Evolutionary conservation across 2,329 filamentous ascomycete species (phyloP).

Genomic region (Onygena corvina): DNA sequence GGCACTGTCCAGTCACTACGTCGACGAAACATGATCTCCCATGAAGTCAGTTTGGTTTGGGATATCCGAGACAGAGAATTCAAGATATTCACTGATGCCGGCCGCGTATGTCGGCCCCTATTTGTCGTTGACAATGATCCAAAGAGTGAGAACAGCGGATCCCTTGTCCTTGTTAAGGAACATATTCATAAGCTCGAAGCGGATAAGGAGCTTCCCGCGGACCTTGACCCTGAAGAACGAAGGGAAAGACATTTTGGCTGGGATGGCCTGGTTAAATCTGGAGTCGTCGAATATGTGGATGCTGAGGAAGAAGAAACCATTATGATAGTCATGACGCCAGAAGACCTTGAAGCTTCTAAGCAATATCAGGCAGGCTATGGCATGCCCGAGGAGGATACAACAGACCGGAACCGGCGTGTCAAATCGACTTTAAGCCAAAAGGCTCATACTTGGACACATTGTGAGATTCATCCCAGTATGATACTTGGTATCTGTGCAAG

Average conservation of each 20-base stretch:
- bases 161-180: constrained; percentile 72
- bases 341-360: constrained; percentile 73
- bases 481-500: constrained; percentile 95
- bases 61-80: constrained; percentile 97
- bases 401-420: constrained; percentile 71
- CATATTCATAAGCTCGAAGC: constrained; percentile 64
- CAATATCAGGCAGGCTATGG: constrained; percentile 55
- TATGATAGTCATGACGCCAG: constrained; percentile 98
- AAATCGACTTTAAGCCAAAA: constrained; percentile 78
- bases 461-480: constrained; percentile 99
- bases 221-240: constrained; percentile 47
- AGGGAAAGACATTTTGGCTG: constrained; percentile 62
- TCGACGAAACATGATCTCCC: constrained; percentile 69
- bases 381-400: constrained; percentile 48
- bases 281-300: constrained; percentile 90
- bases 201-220: constrained; percentile 54
- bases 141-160: constrained; percentile 61
- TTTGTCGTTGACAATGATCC: constrained; percentile 85
- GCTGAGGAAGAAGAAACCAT: constrained; percentile 96
- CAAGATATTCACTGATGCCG: constrained; percentile 96
- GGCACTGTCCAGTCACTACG: constrained; percentile 64
- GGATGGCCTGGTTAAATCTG: constrained; percentile 70
- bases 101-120: constrained; percentile 82
- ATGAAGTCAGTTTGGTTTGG: constrained; percentile 86
- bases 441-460: constrained; percentile 91